A percentile compares a stretch with the other conserved stretches of the same genome.
Conservation (phyloP, 495 filamentous ascomycete species). For the Oleoguttula mirabilis region DNA sequence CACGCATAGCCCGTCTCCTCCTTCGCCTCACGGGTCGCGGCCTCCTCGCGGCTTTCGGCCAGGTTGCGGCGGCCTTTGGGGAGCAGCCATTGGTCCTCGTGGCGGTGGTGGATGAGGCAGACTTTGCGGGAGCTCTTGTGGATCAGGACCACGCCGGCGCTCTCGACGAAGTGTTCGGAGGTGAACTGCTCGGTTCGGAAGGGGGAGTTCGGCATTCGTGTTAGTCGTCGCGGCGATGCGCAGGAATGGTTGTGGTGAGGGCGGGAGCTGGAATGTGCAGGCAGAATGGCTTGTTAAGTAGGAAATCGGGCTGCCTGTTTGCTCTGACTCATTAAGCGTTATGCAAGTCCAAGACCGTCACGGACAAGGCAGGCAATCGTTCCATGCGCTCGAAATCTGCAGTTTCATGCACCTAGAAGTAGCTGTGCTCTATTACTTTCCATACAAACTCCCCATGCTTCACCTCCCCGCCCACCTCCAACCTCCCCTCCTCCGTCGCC, state of each 20-base stretch:
- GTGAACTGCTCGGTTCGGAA: not conserved
- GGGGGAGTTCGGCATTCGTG: not conserved
- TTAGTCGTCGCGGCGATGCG: no score
- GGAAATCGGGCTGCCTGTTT: no score
- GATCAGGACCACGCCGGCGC: not conserved
- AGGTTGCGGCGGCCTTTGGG: conserved; percentile 2
- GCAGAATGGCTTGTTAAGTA: no score
- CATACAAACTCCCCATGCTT: conserved; percentile 13
- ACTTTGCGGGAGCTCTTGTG: not conserved
- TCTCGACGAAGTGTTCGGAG: conserved; percentile 2
- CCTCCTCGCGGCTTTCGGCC: not conserved
- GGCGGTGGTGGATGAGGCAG: not conserved
- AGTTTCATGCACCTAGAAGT: no score
- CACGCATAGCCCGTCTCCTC: not conserved
- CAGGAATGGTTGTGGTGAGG: no score
- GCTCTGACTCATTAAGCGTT: no score
- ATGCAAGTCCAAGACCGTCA: no score
- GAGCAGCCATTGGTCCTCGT: not conserved
- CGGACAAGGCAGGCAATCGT: no score
- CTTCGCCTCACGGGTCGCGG: not conserved
- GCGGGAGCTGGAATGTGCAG: no score
- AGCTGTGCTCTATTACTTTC: conserved; percentile 11
- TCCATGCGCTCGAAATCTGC: no score
- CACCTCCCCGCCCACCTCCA: conserved; percentile 14
- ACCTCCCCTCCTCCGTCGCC: conserved; percentile 1